phyloP scores from a whole-genome alignment of 2,329 filamentous ascomycete species.

The Dendrostoma leiphaemia region DNA sequence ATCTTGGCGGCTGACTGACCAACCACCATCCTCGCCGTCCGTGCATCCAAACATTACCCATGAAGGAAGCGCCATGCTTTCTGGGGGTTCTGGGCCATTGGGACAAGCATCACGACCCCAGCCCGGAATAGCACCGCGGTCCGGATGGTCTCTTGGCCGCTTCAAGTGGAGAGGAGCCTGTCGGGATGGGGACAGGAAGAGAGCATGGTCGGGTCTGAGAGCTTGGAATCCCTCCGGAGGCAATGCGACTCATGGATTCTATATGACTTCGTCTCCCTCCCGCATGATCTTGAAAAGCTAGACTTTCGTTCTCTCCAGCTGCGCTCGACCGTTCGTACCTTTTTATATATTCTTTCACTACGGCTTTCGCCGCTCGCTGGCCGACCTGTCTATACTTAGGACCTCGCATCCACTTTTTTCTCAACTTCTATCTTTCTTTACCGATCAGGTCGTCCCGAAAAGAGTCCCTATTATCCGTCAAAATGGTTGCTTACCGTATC shows the following conservation, averaged over 20 bases:
- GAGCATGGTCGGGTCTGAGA: not conserved
- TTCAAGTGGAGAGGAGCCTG: constrained; percentile 4
- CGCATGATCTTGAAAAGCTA: too few species aligned
- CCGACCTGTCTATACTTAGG: too few species aligned
- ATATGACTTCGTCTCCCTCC: constrained; percentile 29
- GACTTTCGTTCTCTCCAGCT: constrained; percentile 26
- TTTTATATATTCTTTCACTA: constrained; percentile 23
- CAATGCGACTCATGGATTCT: too few species aligned
- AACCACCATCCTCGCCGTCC: not conserved
- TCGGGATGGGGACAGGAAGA: constrained; percentile 7
- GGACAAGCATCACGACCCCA: constrained; percentile 1
- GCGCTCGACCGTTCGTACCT: constrained; percentile 31
- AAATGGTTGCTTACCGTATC: constrained; percentile 37
- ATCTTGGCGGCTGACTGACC: constrained; percentile 18
- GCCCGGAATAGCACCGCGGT: constrained; percentile 4
- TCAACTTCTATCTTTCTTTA: constrained; percentile 22
- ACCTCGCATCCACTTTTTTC: too few species aligned
- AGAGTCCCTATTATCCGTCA: constrained; percentile 20
- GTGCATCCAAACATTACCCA: not conserved
- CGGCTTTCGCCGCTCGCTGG: constrained; percentile 35
- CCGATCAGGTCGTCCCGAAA: constrained; percentile 10
- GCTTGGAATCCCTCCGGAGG: too few species aligned
- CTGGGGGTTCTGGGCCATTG: not conserved
- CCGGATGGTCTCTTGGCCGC: constrained; percentile 12
- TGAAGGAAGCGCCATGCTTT: not conserved